These are phyloP conservation scores for Phytophthora pistaciae DNA, from an alignment of 352 stramenopile species.

Conservation along the genomic window DNA sequence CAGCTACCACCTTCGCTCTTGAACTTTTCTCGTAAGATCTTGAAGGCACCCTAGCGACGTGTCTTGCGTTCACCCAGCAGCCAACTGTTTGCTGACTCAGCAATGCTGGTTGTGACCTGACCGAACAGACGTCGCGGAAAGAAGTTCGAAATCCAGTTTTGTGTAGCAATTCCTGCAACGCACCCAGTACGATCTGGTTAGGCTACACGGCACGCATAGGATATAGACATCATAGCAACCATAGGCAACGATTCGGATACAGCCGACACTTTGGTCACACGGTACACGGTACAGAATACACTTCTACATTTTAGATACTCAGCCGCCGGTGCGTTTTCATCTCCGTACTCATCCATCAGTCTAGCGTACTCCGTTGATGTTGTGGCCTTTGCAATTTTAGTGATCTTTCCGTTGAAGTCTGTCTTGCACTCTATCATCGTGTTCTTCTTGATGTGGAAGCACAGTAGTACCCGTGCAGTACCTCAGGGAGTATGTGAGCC, in stretches of 20 bases:
- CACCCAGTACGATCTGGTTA: background rate
- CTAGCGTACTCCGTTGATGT: background rate
- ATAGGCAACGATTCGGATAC: background rate
- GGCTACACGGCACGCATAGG: background rate
- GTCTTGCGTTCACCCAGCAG: background rate
- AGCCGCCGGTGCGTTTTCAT: background rate
- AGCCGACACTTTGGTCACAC: background rate
- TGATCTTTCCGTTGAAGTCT: background rate
- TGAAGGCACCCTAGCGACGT: background rate
- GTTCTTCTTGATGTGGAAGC: background rate
- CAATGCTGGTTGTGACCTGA: background rate
- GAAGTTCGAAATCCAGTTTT: background rate
- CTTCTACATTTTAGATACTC: background rate
- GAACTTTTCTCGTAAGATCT: background rate
- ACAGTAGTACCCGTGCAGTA: background rate
- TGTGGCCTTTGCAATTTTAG: background rate
- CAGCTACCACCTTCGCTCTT: background rate
- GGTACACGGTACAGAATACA: background rate
- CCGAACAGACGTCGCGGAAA: background rate
- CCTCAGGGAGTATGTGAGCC: background rate
- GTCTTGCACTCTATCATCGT: background rate
- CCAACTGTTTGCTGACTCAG: background rate
- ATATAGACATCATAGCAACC: background rate
- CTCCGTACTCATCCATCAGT: background rate
- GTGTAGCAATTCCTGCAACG: background rate